phyloP scores from a whole-genome alignment of 2,329 filamentous ascomycete species.

The Arthrobotrys entomopaga region DNA sequence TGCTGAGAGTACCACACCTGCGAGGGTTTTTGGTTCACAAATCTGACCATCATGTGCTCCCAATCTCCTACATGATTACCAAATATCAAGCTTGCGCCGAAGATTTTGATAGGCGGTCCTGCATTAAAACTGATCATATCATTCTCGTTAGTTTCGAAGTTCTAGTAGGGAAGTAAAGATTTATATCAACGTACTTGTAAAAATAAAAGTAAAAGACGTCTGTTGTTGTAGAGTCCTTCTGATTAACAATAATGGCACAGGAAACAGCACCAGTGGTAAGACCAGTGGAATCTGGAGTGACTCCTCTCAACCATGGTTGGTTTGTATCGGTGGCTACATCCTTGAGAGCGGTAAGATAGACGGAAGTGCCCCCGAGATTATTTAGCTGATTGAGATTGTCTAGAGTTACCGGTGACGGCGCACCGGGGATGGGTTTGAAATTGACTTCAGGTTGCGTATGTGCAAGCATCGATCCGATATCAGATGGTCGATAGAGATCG shows the following conservation, averaged over 20 bases:
- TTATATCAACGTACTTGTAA: slow-evolving; percentile 63
- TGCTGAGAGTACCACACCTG: slow-evolving; percentile 74
- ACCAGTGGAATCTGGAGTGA: slow-evolving; percentile 66
- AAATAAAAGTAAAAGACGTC: slow-evolving; percentile 74
- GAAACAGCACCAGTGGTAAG: slow-evolving; percentile 66
- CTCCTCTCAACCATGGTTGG: slow-evolving; percentile 66
- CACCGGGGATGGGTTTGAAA: slow-evolving; percentile 62
- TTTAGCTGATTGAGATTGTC: slow-evolving; percentile 66
- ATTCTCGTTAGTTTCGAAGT: no score
- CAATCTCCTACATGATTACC: slow-evolving; percentile 74
- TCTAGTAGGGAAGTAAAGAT: slow-evolving; percentile 43
- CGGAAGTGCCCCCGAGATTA: slow-evolving; percentile 63
- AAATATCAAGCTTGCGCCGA: slow-evolving; percentile 75
- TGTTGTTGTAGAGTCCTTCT: slow-evolving; percentile 64
- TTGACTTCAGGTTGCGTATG: slow-evolving; percentile 65
- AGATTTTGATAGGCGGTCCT: slow-evolving; percentile 77
- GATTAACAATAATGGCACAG: slow-evolving; percentile 69
- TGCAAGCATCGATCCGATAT: slow-evolving; percentile 64
- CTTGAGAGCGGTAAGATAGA: slow-evolving; percentile 66
- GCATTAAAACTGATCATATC: slow-evolving; percentile 90
- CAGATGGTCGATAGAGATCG: slow-evolving; percentile 66
- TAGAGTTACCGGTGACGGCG: slow-evolving; percentile 63
- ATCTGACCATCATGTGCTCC: slow-evolving; percentile 76
- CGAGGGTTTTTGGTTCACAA: slow-evolving; percentile 68
- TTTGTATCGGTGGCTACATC: slow-evolving; percentile 65